These are phyloP conservation scores for Lagerstroemia speciosa DNA, from an alignment of 345 rosid species.

Conservation along the genomic window DNA sequence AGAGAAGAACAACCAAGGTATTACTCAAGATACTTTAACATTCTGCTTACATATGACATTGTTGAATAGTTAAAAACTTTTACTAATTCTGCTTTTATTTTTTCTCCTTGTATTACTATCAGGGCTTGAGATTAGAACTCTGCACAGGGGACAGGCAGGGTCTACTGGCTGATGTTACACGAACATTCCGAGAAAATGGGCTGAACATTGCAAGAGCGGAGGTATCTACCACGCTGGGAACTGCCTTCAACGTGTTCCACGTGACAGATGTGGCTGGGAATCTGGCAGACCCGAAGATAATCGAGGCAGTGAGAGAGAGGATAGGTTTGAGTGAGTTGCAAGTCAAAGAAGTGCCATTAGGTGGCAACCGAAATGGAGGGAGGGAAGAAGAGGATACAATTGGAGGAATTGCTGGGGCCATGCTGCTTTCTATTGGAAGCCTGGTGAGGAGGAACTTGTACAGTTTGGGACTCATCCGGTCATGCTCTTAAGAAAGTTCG, in stretches of 20 bases:
- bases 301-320: slow-evolving; percentile 27
- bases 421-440: slow-evolving; percentile 76
- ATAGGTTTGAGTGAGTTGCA: slow-evolving; percentile 24
- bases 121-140: slow-evolving; percentile 43
- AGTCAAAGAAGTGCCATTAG: slow-evolving; percentile 35
- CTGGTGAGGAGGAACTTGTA: slow-evolving; percentile 76
- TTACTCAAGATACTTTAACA: background rate
- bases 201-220: slow-evolving; percentile 38
- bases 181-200: slow-evolving; percentile 43
- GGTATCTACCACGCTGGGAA: slow-evolving; percentile 28
- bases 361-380: slow-evolving; percentile 19
- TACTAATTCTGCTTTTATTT: background rate
- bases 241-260: slow-evolving; percentile 29
- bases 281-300: slow-evolving; percentile 28
- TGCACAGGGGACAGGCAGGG: slow-evolving; percentile 27
- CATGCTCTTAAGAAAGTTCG: slow-evolving; percentile 28
- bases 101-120: background rate
- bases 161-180: slow-evolving; percentile 37
- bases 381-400: slow-evolving; percentile 29
- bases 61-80: background rate
- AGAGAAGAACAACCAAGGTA: slow-evolving; percentile 38
- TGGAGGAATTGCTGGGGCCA: slow-evolving; percentile 63
- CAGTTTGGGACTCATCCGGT: slow-evolving; percentile 76
- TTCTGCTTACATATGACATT: background rate
- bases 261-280: slow-evolving; percentile 31